Conservation (phyloP, 148 eudicot genomes). For the Chenopodium berlandieri region DNA sequence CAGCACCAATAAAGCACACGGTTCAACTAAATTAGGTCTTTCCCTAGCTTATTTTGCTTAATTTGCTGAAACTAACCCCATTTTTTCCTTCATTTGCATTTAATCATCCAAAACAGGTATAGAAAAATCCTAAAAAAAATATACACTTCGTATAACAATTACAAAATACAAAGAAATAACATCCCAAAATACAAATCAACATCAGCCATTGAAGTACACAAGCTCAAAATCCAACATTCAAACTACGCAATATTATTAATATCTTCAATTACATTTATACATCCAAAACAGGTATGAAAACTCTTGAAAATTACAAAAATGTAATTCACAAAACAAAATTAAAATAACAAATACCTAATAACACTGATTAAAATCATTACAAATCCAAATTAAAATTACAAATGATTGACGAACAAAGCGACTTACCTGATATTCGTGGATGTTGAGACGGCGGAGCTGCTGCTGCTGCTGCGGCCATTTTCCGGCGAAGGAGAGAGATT, state of each 20-base stretch:
- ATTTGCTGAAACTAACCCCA: no score
- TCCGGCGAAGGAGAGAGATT: constrained; percentile 72
- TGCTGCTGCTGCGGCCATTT: constrained; percentile 94
- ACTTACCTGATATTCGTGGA: constrained; percentile 90
- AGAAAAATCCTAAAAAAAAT: neutral
- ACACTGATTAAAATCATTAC: neutral
- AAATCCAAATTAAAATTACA: neutral
- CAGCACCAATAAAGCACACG: neutral
- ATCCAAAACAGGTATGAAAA: neutral
- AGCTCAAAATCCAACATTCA: no score
- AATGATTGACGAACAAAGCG: neutral
- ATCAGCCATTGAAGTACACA: no score
- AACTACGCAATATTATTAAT: neutral
- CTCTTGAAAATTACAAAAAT: neutral
- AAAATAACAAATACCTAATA: neutral
- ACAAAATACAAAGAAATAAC: neutral
- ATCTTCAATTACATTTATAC: neutral
- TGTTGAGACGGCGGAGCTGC: constrained; percentile 96
- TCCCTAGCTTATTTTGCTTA: neutral
- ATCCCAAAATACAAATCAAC: neutral
- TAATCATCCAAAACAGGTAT: neutral
- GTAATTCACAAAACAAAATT: neutral
- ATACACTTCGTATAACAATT: no score
- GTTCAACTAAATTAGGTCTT: neutral
- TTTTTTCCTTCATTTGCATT: neutral